Evolutionary conservation across 1,284 basidiomycete genomes (phyloP), one percentile per base, ranked within the genome.

Genomic region (Fereydounia khargensis): DNA sequence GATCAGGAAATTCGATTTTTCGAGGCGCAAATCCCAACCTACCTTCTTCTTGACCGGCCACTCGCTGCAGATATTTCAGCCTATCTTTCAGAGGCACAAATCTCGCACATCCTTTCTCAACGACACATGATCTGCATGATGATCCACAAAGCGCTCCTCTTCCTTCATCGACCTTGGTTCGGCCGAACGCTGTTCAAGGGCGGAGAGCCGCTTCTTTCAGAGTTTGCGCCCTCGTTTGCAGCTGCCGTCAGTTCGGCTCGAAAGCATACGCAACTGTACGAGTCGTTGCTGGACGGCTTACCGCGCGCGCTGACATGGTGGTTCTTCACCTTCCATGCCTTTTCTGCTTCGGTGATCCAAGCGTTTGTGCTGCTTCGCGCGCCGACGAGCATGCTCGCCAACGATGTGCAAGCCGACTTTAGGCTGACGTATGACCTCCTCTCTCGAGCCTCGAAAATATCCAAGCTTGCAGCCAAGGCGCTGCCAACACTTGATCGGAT

Each of bases 271-370:
- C 46, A 47, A 19, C 42, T 48, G 7, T 57, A 38, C 22, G 44
- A 42, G 3, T 46, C 46, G 39, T 34, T 35, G 44, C 48, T 27
- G 41, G 43, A 6, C 16, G 17, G 16, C 23, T 39, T 21, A 18
- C 48, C 44, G 8, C 42, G 42, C 31, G 48, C 48, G 7, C 39
- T 52, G 3, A 41, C 39, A 4, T 57, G 48, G 54, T 52, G 44
- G 48, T 42, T 46, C 11, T 52, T 57, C 14, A 52, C 48, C 35
- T 43, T 46, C 35, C 43, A 57, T 20, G 54, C 54, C 1, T 39
- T 57, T 14, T 51, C 54, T 8, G 54, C 54, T n/a, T 40, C 54
- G n/a, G 28, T 57, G 27, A 43, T 57, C n/a, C 54, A 57, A 28
- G 54, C 48, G 6, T 45, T 41, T 2, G 52, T 44, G 10, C 39